These are phyloP conservation scores for Fragosphaeria purpurea DNA, from an alignment of 2,329 filamentous ascomycete genomes.

Conservation along the genomic window DNA sequence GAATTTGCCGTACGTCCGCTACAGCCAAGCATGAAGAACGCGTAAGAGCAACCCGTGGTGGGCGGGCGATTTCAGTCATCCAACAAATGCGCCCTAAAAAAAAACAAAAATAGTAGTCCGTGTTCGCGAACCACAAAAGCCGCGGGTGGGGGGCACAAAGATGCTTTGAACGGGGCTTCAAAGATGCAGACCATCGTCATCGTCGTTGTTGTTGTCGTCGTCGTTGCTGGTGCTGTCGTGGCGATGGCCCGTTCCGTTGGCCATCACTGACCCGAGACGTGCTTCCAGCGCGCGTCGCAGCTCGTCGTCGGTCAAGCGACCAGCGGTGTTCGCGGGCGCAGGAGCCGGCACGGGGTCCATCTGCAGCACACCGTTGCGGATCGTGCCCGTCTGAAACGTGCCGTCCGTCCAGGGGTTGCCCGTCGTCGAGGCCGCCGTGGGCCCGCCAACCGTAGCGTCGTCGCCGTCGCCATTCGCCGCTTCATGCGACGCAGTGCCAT, in stretches of 20 bases:
- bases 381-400: conserved; percentile 51
- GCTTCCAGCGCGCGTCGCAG: conserved; percentile 45
- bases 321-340: conserved; percentile 22
- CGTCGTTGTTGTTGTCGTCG: conserved; percentile 28
- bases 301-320: conserved; percentile 48
- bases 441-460: neutral
- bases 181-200: conserved; percentile 53
- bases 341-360: conserved; percentile 25
- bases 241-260: neutral
- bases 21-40: too few relatives aligned
- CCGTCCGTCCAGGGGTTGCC: conserved; percentile 48
- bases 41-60: too few relatives aligned
- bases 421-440: conserved; percentile 14
- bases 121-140: too few relatives aligned
- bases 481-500: neutral
- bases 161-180: conserved; percentile 22
- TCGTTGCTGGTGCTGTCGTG: too few relatives aligned
- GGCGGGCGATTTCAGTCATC: too few relatives aligned
- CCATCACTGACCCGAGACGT: conserved; percentile 33
- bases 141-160: too few relatives aligned
- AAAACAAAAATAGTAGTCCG: too few relatives aligned
- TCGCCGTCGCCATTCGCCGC: neutral
- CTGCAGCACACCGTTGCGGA: conserved; percentile 40
- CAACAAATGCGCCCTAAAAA: too few relatives aligned
- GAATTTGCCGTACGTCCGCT: too few relatives aligned